Conservation (phyloP, 805 yeast genomes). For the Tanozyma kutaoensis region DNA sequence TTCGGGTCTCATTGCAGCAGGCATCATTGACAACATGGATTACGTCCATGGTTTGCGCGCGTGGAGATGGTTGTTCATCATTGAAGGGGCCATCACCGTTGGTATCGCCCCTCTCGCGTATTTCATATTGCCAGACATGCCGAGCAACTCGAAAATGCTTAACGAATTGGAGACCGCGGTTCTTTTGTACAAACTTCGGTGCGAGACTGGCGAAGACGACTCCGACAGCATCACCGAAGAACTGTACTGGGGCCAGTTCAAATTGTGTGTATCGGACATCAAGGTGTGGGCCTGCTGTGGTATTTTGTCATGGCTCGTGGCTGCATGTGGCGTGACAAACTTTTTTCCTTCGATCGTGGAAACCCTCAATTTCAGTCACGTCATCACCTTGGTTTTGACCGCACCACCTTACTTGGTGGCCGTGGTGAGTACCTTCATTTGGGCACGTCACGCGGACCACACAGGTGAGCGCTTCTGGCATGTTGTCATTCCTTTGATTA, state of each 20-base stretch:
- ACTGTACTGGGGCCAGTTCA: slow-evolving; percentile 21
- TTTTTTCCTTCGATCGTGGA: slow-evolving; percentile 50
- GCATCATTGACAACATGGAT: slow-evolving; percentile 29
- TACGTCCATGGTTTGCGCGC: slow-evolving; percentile 6
- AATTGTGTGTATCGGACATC: slow-evolving; percentile 23
- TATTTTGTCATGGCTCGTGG: slow-evolving; percentile 32
- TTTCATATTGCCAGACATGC: slow-evolving; percentile 38
- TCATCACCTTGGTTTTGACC: slow-evolving; percentile 40
- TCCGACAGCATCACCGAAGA: slow-evolving; percentile 20
- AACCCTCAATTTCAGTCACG: slow-evolving; percentile 36
- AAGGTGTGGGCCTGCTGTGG: slow-evolving; percentile 37
- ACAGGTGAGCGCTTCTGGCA: slow-evolving; percentile 44
- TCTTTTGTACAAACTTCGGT: slow-evolving; percentile 24
- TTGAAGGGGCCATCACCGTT: slow-evolving; percentile 43
- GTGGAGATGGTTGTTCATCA: slow-evolving; percentile 46
- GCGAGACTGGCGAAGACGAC: slow-evolving; percentile 28
- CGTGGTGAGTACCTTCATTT: slow-evolving; percentile 33
- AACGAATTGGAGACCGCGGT: slow-evolving; percentile 31
- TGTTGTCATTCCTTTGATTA: slow-evolving; percentile 25
- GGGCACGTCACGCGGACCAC: slow-evolving; percentile 44
- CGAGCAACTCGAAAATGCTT: slow-evolving; percentile 34
- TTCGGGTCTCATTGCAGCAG: slow-evolving; percentile 42
- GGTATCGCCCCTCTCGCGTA: slow-evolving; percentile 30
- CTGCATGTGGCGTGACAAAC: slow-evolving; percentile 48
- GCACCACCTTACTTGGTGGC: slow-evolving; percentile 48